Evolutionary conservation across 352 stramenopile genomes (phyloP).

Genomic region (Pythium chondricola): DNA sequence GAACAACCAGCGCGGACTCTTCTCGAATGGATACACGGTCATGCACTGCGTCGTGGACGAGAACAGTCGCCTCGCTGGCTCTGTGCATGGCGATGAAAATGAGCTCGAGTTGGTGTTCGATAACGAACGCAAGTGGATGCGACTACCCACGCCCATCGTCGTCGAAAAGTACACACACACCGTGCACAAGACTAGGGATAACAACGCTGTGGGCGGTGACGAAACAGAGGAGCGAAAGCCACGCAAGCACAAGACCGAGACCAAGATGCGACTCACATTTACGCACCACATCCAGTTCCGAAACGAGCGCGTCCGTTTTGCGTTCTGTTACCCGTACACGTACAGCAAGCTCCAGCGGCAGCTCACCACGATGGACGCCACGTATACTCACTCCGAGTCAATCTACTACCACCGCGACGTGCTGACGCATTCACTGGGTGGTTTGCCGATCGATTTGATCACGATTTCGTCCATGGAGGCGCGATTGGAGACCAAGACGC

Average conservation of each 20-base stretch:
- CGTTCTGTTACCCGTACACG: constrained; percentile 71
- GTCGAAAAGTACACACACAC: constrained; percentile 32
- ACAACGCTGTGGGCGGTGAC: background rate
- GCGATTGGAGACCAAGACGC: background rate
- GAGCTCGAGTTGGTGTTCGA: constrained; percentile 20
- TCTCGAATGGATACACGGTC: constrained; percentile 28
- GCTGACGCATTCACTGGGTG: constrained; percentile 44
- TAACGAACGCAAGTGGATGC: constrained; percentile 27
- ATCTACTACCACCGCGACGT: constrained; percentile 83
- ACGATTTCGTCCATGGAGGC: constrained; percentile 34
- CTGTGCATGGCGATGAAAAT: constrained; percentile 2
- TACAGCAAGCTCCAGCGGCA: constrained; percentile 53
- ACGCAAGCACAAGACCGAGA: constrained; percentile 13
- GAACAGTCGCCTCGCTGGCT: background rate
- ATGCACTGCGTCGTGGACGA: constrained; percentile 22
- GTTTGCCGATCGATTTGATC: constrained; percentile 57
- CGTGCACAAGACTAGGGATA: background rate
- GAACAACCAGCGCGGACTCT: constrained; percentile 34
- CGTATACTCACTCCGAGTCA: constrained; percentile 10
- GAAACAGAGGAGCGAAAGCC: background rate
- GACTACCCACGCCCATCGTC: constrained; percentile 27
- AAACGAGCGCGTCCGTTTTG: constrained; percentile 49
- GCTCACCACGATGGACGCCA: constrained; percentile 31
- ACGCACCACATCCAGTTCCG: constrained; percentile 29
- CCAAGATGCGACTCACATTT: constrained; percentile 48